phyloP scores from a whole-genome alignment of 768 basidiomycete species.

The Candolleomyces eurysporus region DNA sequence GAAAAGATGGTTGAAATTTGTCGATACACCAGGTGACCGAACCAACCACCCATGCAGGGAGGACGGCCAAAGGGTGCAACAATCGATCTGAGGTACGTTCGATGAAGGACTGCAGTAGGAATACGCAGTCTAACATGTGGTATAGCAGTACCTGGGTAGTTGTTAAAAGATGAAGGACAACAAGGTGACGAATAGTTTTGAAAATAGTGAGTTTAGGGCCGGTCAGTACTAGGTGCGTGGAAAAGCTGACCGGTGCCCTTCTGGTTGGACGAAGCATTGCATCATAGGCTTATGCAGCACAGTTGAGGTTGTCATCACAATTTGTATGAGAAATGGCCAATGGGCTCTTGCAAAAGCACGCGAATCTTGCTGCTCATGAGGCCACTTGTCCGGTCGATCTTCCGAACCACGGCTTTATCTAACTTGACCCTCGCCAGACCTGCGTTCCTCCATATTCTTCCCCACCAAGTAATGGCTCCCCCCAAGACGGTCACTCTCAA shows the following conservation, averaged over 20 bases:
- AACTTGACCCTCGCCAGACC: slow-evolving; percentile 2
- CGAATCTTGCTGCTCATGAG: neutral
- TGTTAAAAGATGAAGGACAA: slow-evolving; percentile 61
- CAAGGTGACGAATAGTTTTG: neutral
- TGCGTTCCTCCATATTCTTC: slow-evolving; percentile 3
- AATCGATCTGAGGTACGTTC: slow-evolving; percentile 53
- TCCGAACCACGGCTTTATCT: neutral
- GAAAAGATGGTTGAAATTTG: slow-evolving; percentile 7
- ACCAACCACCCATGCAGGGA: slow-evolving; percentile 34
- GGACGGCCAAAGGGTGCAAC: slow-evolving; percentile 61
- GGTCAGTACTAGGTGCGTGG: neutral
- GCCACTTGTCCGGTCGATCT: neutral
- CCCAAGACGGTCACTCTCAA: slow-evolving; percentile 38
- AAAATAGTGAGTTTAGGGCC: slow-evolving; percentile 43
- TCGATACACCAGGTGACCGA: slow-evolving; percentile 69
- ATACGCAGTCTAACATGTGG: slow-evolving; percentile 47
- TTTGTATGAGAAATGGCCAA: no score
- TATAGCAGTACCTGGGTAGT: slow-evolving; percentile 46
- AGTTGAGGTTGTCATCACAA: no score
- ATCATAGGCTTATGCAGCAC: neutral
- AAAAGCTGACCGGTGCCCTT: no score
- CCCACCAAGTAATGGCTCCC: slow-evolving; percentile 28
- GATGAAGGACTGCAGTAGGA: slow-evolving; percentile 49
- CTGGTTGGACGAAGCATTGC: neutral
- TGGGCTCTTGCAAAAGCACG: neutral